Base-by-base conservation (phyloP, 106 monocot species). In the Dioscorea zingiberensis region DNA sequence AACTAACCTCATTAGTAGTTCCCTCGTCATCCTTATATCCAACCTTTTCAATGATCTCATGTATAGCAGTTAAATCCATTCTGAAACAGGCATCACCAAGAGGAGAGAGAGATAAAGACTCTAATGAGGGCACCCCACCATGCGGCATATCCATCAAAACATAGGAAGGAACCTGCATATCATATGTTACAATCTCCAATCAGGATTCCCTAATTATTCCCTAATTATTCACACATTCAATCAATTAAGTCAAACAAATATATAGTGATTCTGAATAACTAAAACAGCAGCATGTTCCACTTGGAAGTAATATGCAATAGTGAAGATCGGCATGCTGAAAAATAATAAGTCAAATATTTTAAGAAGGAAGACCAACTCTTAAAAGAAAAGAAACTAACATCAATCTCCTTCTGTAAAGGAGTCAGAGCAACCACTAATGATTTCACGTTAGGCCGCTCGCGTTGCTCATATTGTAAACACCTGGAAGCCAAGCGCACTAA, bases 21-120 rank as follows among this genome's bases (percentile, higher is more conserved):
- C 91, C 95, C 28, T 95, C 95, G 61, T 95, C 95, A 73, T 95
- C 95, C 80, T 91, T 95, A 63, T 95, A 95, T 1, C 95, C 91
- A 54, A 68, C 64, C 17, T 85, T 91, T 59, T 85, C 95, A 47
- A 95, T 25, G 54, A 91, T 88, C 72, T 91, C 95, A 62, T 95
- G 95, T 63, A 91, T 88, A 21, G 95, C 91, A 48, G 91, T 95
- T 63, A 95, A 83, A 83, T 95, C 95, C 80, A 76, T 70, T 81
- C 87, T 82, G 15, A 70, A 80, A 75, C 95, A 95, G 71, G 95
- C 95, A 60, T 95, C 91, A 62, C 80, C 95, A 55, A 95, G 83
- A 27, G 91, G 95, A 79, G 95, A 85, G 64, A 95, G 87, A 38
- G 78, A 73, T 6, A 88, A 45, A 21, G 74, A 73, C 49, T 95